Evolutionary conservation across 148 eudicot species (phyloP), one percentile per base, ranked within the genome.

Genomic region (Cornus suecica): DNA sequence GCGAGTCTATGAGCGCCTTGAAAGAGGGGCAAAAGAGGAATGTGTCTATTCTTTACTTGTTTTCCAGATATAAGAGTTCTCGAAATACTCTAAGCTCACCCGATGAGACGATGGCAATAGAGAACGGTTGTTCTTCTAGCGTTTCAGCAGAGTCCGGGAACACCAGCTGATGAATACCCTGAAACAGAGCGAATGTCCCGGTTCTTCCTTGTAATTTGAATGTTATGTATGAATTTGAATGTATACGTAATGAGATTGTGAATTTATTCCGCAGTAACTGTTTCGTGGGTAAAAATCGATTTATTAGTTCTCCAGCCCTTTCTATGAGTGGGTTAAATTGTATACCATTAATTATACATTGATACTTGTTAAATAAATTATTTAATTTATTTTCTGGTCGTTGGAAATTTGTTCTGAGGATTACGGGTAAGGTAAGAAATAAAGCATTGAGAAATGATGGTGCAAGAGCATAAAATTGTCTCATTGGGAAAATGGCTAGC

Each of bases 41-140:
- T 66, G 20, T 70, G 58, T 84, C 87, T 5, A 48, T 84, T 78
- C 56, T 78, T 63, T n/a, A 64, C 62, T 41, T 84, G 70, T 84
- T 80, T 48, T 75, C 87, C 0, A 71, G 71, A 73, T 81, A 76
- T 31, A 84, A 65, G 75, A 75, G 67, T 42, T 73, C 86, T 60
- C 73, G 31, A 26, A 26, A 28, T 29, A 64, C 48, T 51, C 42
- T 24, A 32, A 74, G 64, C 28, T 63, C 75, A 14, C 32, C 52
- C 26, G 71, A 73, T 32, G 54, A 62, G 72, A 66, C 64, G 18
- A 27, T 56, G 69, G 52, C 30, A 14, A 42, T 69, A 25, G 75
- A 74, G 70, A 48, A 56, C n/a, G 58, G 24, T 65, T 52, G 30
- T 41, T 82, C 78, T 81, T 10, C 73, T 14, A 68, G 77, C 26